Evolutionary conservation across 371 early-diverging fungal species (phyloP), one percentile per base, ranked within the genome.

Genomic region (Lichtheimia hyalospora): DNA sequence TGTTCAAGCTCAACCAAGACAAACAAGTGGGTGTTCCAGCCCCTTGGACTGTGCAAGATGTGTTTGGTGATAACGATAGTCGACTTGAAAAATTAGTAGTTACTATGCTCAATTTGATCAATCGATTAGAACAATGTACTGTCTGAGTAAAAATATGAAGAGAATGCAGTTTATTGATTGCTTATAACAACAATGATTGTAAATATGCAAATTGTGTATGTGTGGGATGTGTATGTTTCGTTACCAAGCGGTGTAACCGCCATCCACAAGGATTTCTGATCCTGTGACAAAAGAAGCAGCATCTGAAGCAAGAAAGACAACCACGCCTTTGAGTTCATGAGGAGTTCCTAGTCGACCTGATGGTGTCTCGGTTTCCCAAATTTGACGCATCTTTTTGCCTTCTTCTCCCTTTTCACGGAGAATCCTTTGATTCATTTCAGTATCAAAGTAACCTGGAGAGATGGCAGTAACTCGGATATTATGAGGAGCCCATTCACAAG

Each of bases 401-500:
- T 61, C 52, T 39, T 63, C 64, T 15, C 77, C 77, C 53, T 67
- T 62, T 16, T 77, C 60, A 0, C 54, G 69, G 5, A 77, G 53
- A 10, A 77, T 42, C 15, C 61, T 57, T 27, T 62, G 63, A 27
- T 71, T 77, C 69, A 77, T 70, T 2, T 39, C 72, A 1, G 74
- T 77, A 8, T 71, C 77, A 66, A 77, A 74, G 55, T 74, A 77
- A 16, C 72, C 74, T 21, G 77, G 74, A 6, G 72, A 70, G 25
- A 77, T 68, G 39, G 72, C 55, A 21, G 69, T 69, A 2, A 77
- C 77, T 5, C 79, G 69, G 46, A 79, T 75, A n/a, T 70, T 65
- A 50, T 75, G 62, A n/a, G 64, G 70, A n/a, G 77, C 76, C 77
- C 79, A 79, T 54, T 79, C 77, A 55, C 69, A 64, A 13, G 74